Percentiles rank a stretch among this genome's conserved stretches.
Evolutionary conservation across 805 yeast genomes (phyloP).

Genomic region (Ogataea parapolymorpha): DNA sequence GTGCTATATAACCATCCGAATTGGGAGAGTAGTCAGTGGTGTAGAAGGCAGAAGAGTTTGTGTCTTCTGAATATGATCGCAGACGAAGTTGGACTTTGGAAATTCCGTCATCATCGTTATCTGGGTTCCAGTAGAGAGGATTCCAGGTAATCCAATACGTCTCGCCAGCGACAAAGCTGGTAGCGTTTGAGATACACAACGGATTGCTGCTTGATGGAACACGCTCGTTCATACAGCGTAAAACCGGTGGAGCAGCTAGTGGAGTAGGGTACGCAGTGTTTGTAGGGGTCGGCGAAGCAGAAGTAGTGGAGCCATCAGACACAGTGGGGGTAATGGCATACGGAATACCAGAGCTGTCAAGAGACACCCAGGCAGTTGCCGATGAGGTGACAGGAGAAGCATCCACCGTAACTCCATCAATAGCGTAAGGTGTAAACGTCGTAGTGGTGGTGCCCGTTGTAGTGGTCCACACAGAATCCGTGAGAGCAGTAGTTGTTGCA

Average conservation of each 20-base stretch:
- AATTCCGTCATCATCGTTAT: neutral
- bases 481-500: neutral
- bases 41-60: neutral
- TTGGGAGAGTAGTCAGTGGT: neutral
- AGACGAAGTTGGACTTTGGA: neutral
- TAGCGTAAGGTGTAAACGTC: neutral
- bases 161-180: neutral
- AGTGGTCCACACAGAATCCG: neutral
- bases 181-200: neutral
- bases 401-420: neutral
- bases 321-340: slow-evolving; percentile 1
- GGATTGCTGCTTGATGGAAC: neutral
- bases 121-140: neutral
- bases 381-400: slow-evolving; percentile 1
- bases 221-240: slow-evolving; percentile 3
- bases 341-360: slow-evolving; percentile 3
- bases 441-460: neutral
- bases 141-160: slow-evolving; percentile 4
- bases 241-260: slow-evolving; percentile 2
- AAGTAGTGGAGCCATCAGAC: neutral
- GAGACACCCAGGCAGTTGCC: neutral
- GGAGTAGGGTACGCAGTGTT: slow-evolving; percentile 1
- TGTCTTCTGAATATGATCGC: neutral
- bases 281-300: slow-evolving; percentile 2
- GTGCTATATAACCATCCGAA: neutral